Percentiles rank a stretch among this genome's conserved stretches.
phyloP scores from a whole-genome alignment of 1,139 yeast species.

The Kodamaea suecica region DNA sequence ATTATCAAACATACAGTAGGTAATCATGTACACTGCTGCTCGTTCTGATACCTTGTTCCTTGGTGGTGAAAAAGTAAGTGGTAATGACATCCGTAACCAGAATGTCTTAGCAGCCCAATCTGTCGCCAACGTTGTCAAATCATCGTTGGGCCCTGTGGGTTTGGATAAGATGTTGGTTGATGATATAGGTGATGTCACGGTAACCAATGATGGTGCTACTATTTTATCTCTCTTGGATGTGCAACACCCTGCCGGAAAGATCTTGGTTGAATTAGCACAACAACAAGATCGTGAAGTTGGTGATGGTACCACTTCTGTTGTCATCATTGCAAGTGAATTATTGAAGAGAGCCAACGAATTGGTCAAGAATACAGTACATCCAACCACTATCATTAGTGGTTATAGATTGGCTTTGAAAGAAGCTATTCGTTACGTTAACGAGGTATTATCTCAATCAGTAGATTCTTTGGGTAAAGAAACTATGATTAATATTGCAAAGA shows the following conservation, averaged over 20 bases:
- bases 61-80: slow-evolving; percentile 94
- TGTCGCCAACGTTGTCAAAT: slow-evolving; percentile 95
- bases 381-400: slow-evolving; percentile 96
- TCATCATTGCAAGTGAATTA: slow-evolving; percentile 89
- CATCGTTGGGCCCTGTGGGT: slow-evolving; percentile 97
- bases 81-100: slow-evolving; percentile 95
- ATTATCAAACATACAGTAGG: background rate
- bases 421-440: slow-evolving; percentile 84
- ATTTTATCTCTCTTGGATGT: slow-evolving; percentile 87
- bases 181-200: slow-evolving; percentile 98
- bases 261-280: slow-evolving; percentile 94
- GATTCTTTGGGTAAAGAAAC: slow-evolving; percentile 82
- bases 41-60: slow-evolving; percentile 90
- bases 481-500: slow-evolving; percentile 83
- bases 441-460: slow-evolving; percentile 78
- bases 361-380: slow-evolving; percentile 91
- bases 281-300: slow-evolving; percentile 99
- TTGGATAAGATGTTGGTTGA: slow-evolving; percentile 98
- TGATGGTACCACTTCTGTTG: slow-evolving; percentile 97
- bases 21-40: slow-evolving; percentile 51
- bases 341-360: slow-evolving; percentile 91
- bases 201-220: slow-evolving; percentile 98
- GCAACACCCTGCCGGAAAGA: slow-evolving; percentile 98
- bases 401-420: slow-evolving; percentile 91
- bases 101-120: slow-evolving; percentile 95